Evolutionary conservation across 148 eudicot species (phyloP), one percentile per base, ranked within the genome.

Genomic region (Persicaria maculosa): DNA sequence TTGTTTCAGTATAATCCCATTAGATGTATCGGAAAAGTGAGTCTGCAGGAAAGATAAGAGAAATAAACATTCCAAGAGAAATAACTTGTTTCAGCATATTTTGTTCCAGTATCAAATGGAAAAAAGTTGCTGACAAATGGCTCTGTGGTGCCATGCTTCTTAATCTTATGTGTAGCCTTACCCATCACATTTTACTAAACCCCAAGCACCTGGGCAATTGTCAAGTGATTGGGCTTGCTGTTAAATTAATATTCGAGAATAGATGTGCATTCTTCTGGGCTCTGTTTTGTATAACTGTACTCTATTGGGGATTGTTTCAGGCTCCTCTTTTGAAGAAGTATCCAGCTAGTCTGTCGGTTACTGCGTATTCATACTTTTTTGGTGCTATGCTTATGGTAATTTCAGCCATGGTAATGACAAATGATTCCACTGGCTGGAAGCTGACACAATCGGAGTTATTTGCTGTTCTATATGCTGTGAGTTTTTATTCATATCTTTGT

Each of bases 291-390:
- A 65, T 65, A 36, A 65, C 31, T 65, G n/a, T 65, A 65, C 70
- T 62, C 5, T 10, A 1, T 40, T 65, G 47, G 47, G 43, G 47
- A 70, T 71, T 40, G 55, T 84, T 80, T 68, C 90, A 95, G 98
- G 97, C 97, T 81, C 91, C 96, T 36, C 76, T 95, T 79, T 79
- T 95, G 45, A 90, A 87, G 68, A 88, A 86, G 79, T 95, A 92
- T 82, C 98, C 98, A 70, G 97, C 98, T 83, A 90, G 89, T 83
- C 81, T 95, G 77, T 95, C 98, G 22, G 83, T 95, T 82, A 95
- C 98, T 54, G 98, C 97, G 31, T 95, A 85, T 86, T 92, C 98
- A 44, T 95, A 92, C 78, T 85, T 85, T 72, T 95, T 95, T 72
- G 98, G 98, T 71, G 82, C 85, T 68, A 65, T 84, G 22, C 83